Percentiles rank a stretch among this genome's conserved stretches.
These are phyloP conservation scores for Pseudotulostoma volvatum DNA, from an alignment of 495 filamentous ascomycete genomes.

Conservation along the genomic window DNA sequence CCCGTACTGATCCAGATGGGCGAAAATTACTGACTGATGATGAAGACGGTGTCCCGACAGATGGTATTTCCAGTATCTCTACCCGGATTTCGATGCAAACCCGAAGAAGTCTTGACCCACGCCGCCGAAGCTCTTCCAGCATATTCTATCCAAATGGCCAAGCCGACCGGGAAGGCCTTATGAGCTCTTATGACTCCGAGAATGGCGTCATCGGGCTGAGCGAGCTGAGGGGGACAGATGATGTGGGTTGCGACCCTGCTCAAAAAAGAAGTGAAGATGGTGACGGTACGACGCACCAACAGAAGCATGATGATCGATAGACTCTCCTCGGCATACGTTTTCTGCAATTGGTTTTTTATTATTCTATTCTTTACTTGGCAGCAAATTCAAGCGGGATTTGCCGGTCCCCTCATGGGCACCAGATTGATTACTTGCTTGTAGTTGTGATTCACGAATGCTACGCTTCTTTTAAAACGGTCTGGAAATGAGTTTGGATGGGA, in stretches of 20 bases:
- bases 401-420: too few species aligned
- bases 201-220: conserved; percentile 48
- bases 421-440: not conserved
- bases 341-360: conserved; percentile 2
- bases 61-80: conserved; percentile 73
- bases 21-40: conserved; percentile 45
- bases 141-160: conserved; percentile 33
- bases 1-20: conserved; percentile 77
- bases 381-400: not conserved
- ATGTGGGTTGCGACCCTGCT: conserved; percentile 35
- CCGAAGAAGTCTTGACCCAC: conserved; percentile 46
- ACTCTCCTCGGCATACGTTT: conserved; percentile 2
- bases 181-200: conserved; percentile 68
- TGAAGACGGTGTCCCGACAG: conserved; percentile 69
- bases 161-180: conserved; percentile 59
- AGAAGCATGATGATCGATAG: conserved; percentile 29
- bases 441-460: not conserved
- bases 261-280: conserved; percentile 16
- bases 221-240: conserved; percentile 56
- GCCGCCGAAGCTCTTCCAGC: conserved; percentile 39
- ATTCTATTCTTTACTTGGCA: conserved; percentile 4
- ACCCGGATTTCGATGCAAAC: conserved; percentile 88
- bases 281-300: conserved; percentile 15
- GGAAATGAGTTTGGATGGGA: not conserved
- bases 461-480: not conserved